These are phyloP conservation scores for Pythium coloratum DNA, from an alignment of 352 stramenopile species.

Conservation along the genomic window DNA sequence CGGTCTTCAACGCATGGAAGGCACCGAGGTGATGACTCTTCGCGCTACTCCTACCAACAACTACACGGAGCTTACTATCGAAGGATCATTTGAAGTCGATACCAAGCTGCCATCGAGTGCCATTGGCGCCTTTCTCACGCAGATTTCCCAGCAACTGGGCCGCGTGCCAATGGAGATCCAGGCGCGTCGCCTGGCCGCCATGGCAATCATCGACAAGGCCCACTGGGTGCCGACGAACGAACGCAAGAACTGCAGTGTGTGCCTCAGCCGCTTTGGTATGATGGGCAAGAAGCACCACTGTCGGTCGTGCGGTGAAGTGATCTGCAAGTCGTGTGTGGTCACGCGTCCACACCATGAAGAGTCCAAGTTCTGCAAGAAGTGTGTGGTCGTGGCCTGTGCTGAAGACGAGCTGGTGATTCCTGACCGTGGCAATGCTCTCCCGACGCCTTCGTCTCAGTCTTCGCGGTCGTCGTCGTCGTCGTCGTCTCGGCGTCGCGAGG, in stretches of 20 bases:
- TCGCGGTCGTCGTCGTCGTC: conserved; percentile 33
- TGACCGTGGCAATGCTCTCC: conserved; percentile 24
- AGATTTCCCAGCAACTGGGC: conserved; percentile 35
- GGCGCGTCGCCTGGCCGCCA: conserved; percentile 40
- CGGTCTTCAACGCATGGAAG: conserved; percentile 48
- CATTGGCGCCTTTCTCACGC: conserved; percentile 42
- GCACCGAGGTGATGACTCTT: conserved; percentile 55
- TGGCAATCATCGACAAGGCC: conserved; percentile 50
- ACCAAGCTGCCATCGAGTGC: conserved; percentile 43
- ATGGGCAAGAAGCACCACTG: conserved; percentile 80
- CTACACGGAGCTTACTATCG: conserved; percentile 58
- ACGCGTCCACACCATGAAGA: conserved; percentile 40
- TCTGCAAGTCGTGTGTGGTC: conserved; percentile 77
- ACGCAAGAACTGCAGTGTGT: conserved; percentile 69
- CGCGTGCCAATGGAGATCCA: conserved; percentile 60
- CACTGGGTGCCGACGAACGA: conserved; percentile 43
- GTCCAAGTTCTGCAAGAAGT: conserved; percentile 76
- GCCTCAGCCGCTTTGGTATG: conserved; percentile 57
- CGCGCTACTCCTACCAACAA: conserved; percentile 38
- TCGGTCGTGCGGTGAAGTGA: conserved; percentile 70
- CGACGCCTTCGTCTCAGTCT: conserved; percentile 15
- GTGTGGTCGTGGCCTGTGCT: conserved; percentile 52
- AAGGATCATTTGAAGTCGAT: conserved; percentile 42
- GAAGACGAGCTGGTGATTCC: conserved; percentile 34
- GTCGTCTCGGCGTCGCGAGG: conserved; percentile 12